Conservation (phyloP, 495 filamentous ascomycete species). For the Delitschia confertaspora region DNA sequence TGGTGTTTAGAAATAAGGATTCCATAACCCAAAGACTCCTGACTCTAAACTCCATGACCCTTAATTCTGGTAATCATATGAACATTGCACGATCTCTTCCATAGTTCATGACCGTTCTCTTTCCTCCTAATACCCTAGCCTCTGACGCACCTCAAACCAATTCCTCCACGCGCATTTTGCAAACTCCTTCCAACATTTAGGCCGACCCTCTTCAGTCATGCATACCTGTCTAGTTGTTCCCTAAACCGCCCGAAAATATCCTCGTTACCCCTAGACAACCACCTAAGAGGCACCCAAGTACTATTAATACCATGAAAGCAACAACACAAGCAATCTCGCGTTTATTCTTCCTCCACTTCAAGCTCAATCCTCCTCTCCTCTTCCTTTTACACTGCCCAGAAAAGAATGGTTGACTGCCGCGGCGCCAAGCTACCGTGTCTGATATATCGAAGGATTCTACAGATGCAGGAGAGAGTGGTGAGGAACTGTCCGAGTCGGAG, state of each 20-base stretch:
- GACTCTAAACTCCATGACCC: too few relatives aligned
- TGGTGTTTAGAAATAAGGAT: too few relatives aligned
- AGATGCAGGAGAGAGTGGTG: constrained; percentile 13
- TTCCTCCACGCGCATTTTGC: constrained; percentile 10
- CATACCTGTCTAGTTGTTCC: constrained; percentile 1
- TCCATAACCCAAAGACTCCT: too few relatives aligned
- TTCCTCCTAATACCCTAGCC: constrained; percentile 15
- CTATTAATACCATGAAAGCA: too few relatives aligned
- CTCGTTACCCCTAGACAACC: constrained; percentile 2
- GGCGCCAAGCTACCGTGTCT: constrained; percentile 17
- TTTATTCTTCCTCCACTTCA: constrained; percentile 8
- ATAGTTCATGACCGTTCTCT: too few relatives aligned
- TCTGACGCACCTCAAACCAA: too few relatives aligned
- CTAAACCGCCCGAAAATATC: too few relatives aligned
- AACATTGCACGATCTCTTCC: too few relatives aligned
- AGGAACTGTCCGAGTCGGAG: constrained; percentile 8
- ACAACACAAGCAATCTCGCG: constrained; percentile 1
- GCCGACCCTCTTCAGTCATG: constrained; percentile 2
- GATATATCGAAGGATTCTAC: constrained; percentile 20
- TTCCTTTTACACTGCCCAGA: neutral
- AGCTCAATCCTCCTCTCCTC: neutral
- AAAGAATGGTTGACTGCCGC: constrained; percentile 1
- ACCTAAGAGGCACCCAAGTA: constrained; percentile 4
- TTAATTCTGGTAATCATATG: too few relatives aligned
- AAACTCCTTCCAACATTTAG: constrained; percentile 10